Evolutionary conservation across 331 rosid genomes (phyloP).

Genomic region (Quercus tomentella): DNA sequence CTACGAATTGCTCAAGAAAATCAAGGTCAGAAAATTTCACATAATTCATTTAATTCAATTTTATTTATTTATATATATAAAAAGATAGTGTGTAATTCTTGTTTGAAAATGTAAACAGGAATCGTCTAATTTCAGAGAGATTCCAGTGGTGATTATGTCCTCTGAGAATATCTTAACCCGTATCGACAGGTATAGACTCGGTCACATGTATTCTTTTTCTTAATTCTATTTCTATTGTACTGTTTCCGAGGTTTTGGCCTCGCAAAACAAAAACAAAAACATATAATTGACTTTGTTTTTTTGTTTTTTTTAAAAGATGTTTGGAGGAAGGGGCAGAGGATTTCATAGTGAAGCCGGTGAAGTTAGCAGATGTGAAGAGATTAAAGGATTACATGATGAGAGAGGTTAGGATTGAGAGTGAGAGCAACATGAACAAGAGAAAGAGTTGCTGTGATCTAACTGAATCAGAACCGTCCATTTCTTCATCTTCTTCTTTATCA

Average conservation of each 20-base stretch:
- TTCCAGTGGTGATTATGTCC: conserved; percentile 97
- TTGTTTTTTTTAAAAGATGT: conserved; percentile 33
- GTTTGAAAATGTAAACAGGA: conserved; percentile 36
- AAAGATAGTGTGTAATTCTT: too few species aligned
- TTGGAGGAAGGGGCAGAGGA: conserved; percentile 99
- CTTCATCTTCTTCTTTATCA: conserved; percentile 25
- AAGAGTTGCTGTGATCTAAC: conserved; percentile 53
- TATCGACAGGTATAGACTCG: conserved; percentile 52
- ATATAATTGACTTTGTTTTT: not conserved
- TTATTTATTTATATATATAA: too few species aligned
- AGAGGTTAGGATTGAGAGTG: conserved; percentile 35
- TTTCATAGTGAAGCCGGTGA: conserved; percentile 95
- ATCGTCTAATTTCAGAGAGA: conserved; percentile 68
- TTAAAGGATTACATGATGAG: conserved; percentile 62
- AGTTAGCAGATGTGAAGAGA: conserved; percentile 78
- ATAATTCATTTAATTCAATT: not conserved
- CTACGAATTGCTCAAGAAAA: conserved; percentile 85
- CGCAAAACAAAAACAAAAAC: too few species aligned
- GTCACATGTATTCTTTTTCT: too few species aligned
- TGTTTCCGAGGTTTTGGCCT: too few species aligned
- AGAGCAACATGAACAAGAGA: conserved; percentile 52
- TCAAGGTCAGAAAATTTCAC: conserved; percentile 46
- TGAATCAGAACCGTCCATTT: conserved; percentile 56
- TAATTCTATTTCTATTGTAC: too few species aligned
- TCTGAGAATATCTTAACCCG: conserved; percentile 93